Evolutionary conservation across 129 eudicot genomes (phyloP).

Genomic region (Scalesia atractyloides): DNA sequence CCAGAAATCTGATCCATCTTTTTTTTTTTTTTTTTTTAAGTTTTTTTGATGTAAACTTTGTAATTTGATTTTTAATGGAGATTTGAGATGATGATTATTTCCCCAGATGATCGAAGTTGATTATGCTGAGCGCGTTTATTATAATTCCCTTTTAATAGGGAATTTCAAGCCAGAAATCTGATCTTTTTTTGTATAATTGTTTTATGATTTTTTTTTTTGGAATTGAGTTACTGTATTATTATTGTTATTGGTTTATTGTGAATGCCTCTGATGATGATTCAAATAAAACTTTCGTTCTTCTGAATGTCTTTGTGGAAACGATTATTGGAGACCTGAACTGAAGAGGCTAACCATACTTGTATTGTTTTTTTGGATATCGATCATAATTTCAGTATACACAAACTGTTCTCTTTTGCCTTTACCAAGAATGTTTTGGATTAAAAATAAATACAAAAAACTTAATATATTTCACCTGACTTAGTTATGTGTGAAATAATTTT

Average conservation of each 20-base stretch:
- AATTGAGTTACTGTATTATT: too few species aligned
- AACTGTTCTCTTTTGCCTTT: too few species aligned
- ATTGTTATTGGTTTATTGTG: background rate
- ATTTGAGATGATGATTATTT: background rate
- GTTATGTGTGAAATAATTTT: too few species aligned
- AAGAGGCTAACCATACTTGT: background rate
- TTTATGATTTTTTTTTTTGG: too few species aligned
- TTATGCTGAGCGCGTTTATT: background rate
- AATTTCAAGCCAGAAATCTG: background rate
- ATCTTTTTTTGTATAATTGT: background rate
- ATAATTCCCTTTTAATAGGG: background rate
- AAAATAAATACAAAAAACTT: too few species aligned
- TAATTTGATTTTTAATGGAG: background rate
- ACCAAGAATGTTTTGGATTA: too few species aligned
- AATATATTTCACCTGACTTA: too few species aligned
- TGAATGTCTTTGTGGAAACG: background rate
- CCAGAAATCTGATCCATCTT: constrained; percentile 15
- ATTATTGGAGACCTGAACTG: constrained; percentile 2
- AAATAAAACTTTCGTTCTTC: constrained; percentile 2
- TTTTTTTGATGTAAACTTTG: background rate
- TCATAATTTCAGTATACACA: too few species aligned
- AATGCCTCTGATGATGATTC: background rate
- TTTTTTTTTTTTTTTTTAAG: too few species aligned
- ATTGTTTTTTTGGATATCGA: too few species aligned
- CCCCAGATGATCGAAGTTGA: too few species aligned